Conservation (phyloP, 306 rosid genomes). For the Trifolium repens region DNA sequence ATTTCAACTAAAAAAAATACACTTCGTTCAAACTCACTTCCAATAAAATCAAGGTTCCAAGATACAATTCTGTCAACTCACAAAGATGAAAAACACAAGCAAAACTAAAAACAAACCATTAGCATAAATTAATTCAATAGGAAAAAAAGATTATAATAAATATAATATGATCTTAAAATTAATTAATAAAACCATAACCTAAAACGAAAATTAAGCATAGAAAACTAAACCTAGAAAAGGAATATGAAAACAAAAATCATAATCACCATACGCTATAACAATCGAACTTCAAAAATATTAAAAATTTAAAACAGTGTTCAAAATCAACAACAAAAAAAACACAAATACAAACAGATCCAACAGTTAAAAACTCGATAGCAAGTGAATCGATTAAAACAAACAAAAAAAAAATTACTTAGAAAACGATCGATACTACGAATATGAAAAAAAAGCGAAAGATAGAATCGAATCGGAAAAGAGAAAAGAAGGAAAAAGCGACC, state of each 20-base stretch:
- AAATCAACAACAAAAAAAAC: not conserved
- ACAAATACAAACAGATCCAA: slow-evolving; percentile 44
- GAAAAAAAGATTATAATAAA: not conserved
- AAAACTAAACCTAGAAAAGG: not conserved
- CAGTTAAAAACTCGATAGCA: slow-evolving; percentile 1
- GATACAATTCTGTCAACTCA: not conserved
- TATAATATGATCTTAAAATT: not conserved
- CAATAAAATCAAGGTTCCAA: not conserved
- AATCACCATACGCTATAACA: not conserved
- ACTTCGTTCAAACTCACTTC: slow-evolving; percentile 9
- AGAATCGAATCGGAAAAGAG: slow-evolving; percentile 1
- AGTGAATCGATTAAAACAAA: not conserved
- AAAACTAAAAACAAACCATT: not conserved
- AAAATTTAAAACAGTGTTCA: not conserved
- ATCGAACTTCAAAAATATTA: not conserved
- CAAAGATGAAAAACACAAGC: not conserved
- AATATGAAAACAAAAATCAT: not conserved
- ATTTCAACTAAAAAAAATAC: not conserved
- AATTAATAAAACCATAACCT: not conserved
- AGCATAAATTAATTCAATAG: not conserved
- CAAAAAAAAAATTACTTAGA: not conserved
- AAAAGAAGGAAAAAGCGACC: slow-evolving; percentile 12
- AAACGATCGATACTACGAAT: not conserved
- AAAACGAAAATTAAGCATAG: not conserved
- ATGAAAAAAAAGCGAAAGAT: not conserved